Evolutionary conservation across 805 yeast genomes (phyloP).

Genomic region (Wickerhamomyces tratensis): DNA sequence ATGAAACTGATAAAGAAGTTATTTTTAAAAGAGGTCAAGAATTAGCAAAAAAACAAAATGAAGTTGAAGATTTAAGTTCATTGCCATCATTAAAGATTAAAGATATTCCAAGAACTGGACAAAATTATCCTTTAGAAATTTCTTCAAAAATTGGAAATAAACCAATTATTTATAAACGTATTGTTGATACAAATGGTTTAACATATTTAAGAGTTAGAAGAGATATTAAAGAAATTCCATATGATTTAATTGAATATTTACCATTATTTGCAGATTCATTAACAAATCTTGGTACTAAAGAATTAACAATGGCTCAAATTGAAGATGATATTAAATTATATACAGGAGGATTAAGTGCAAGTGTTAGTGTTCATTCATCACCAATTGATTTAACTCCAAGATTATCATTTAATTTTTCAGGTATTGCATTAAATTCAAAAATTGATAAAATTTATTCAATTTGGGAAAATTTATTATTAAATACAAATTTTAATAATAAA

Average conservation of each 20-base stretch:
- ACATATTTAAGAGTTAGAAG: conserved; percentile 67
- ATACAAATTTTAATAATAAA: conserved; percentile 58
- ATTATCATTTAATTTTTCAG: conserved; percentile 42
- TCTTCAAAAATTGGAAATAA: conserved; percentile 20
- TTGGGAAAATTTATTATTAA: conserved; percentile 57
- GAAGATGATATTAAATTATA: conserved; percentile 75
- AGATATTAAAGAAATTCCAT: conserved; percentile 48
- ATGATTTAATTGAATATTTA: conserved; percentile 53
- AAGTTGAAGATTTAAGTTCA: conserved; percentile 62
- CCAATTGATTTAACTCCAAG: conserved; percentile 41
- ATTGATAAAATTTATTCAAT: conserved; percentile 49
- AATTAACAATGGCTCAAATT: conserved; percentile 62
- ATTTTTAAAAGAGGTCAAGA: conserved; percentile 52
- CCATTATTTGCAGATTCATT: conserved; percentile 74
- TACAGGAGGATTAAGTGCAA: conserved; percentile 80
- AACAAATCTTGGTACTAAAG: conserved; percentile 77
- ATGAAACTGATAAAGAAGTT: conserved; percentile 44
- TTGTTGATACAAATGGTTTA: conserved; percentile 73
- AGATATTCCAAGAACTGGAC: conserved; percentile 62
- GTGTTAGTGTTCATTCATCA: conserved; percentile 44
- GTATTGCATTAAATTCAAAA: conserved; percentile 63
- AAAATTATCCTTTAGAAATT: conserved; percentile 20
- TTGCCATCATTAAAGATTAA: conserved; percentile 67
- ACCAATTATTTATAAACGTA: conserved; percentile 28
- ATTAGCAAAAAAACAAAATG: conserved; percentile 54